These are phyloP conservation scores for Clavispora asparagi DNA, from an alignment of 805 yeast genomes.

Conservation along the genomic window DNA sequence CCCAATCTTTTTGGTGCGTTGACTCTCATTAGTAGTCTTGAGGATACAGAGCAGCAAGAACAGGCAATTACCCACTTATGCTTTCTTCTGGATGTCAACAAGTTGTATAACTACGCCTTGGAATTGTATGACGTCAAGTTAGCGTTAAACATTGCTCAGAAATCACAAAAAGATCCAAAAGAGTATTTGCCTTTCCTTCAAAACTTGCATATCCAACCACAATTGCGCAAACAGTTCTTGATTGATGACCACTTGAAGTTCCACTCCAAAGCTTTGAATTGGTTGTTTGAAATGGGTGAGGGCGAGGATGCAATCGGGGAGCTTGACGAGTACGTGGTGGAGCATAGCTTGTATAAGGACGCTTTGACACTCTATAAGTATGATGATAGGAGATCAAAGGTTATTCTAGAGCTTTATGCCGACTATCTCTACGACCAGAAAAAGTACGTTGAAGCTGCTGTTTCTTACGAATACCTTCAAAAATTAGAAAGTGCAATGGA, in stretches of 20 bases:
- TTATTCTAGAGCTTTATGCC: conserved; percentile 60
- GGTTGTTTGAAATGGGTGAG: conserved; percentile 48
- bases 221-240: conserved; percentile 61
- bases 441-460: conserved; percentile 68
- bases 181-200: conserved; percentile 93
- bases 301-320: conserved; percentile 42
- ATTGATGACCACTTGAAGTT: conserved; percentile 77
- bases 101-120: conserved; percentile 72
- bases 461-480: conserved; percentile 67
- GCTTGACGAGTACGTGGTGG: conserved; percentile 60
- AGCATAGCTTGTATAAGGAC: conserved; percentile 61
- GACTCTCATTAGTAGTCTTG: conserved; percentile 49
- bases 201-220: conserved; percentile 62
- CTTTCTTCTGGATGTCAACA: conserved; percentile 84
- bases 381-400: conserved; percentile 48
- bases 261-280: conserved; percentile 60
- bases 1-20: conserved; percentile 79
- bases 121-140: conserved; percentile 78
- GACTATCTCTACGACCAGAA: conserved; percentile 50
- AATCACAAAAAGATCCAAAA: conserved; percentile 95
- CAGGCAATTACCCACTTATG: conserved; percentile 77
- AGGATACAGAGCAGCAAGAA: conserved; percentile 42
- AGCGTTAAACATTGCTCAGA: conserved; percentile 84
- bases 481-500: conserved; percentile 59
- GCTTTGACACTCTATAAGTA: conserved; percentile 64